phyloP scores from a whole-genome alignment of 2,329 filamentous ascomycete species.

The Ophiostoma populinum region DNA sequence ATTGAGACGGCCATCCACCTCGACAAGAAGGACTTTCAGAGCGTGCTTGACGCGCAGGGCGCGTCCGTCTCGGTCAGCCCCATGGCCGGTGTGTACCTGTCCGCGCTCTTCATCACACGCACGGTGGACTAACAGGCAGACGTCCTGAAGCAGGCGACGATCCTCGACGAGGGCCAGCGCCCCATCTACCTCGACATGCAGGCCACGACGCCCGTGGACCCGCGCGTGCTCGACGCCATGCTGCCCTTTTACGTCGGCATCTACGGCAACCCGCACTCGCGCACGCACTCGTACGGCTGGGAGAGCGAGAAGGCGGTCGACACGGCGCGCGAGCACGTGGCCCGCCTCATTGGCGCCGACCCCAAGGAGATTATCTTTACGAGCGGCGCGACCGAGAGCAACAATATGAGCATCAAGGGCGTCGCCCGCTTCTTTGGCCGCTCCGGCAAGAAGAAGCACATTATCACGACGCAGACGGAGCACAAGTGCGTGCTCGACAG shows the following conservation, averaged over 20 bases:
- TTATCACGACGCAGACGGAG: slow-evolving; percentile 93
- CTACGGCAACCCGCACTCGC: slow-evolving; percentile 92
- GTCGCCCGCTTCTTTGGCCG: slow-evolving; percentile 90
- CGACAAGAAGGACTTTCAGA: slow-evolving; percentile 68
- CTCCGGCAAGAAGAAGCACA: slow-evolving; percentile 92
- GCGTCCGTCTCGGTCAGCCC: slow-evolving; percentile 49
- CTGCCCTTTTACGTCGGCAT: slow-evolving; percentile 83
- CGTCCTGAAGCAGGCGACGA: slow-evolving; percentile 75
- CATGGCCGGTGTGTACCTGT: slow-evolving; percentile 39
- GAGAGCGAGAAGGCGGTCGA: slow-evolving; percentile 92
- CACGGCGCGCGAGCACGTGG: slow-evolving; percentile 67
- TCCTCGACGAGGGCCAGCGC: slow-evolving; percentile 82
- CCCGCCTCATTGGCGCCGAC: slow-evolving; percentile 78
- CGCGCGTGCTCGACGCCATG: slow-evolving; percentile 91
- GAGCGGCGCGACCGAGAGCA: slow-evolving; percentile 92
- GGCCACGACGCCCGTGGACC: slow-evolving; percentile 87
- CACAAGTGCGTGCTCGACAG: slow-evolving; percentile 98
- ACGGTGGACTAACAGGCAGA: slow-evolving; percentile 25
- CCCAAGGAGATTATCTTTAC: slow-evolving; percentile 98
- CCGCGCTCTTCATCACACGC: slow-evolving; percentile 5
- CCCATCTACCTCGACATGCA: slow-evolving; percentile 99
- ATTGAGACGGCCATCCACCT: slow-evolving; percentile 71
- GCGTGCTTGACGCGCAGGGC: slow-evolving; percentile 25
- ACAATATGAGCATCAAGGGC: slow-evolving; percentile 99
- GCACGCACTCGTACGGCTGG: slow-evolving; percentile 97